Evolutionary conservation across 495 filamentous ascomycete genomes (phyloP), one percentile per base, ranked within the genome.

Genomic region (Xylaria venustula): DNA sequence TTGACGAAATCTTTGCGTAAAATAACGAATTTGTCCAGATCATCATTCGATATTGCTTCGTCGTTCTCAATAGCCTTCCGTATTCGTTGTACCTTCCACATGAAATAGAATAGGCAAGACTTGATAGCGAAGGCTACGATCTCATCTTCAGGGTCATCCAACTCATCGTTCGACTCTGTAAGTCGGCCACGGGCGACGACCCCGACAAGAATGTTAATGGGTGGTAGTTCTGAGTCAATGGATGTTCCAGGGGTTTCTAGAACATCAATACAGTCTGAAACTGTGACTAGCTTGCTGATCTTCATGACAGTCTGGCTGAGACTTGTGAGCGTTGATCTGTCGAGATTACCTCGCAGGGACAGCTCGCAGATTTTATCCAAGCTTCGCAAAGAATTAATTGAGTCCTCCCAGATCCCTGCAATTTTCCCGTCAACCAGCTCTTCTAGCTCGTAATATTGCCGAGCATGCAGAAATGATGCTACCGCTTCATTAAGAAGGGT

Each of bases 401-500:
- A 85, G 41, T 91, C 86, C 49, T 97, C 92, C 91, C 95, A 97
- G 8, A 97, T 77, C 41, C 86, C 82, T 37, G 87, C 83, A 8
- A 98, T 73, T 68, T 92, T 97, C 67, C 73, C 82, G 44, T 94
- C 89, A 0, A 91, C 87, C 17, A 90, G 79, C 60, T 98, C 95
- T 55, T 91, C 87, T 52, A 96, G 85, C 61, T 94, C 92, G 62
- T 93, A 91, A 54, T 90, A 93, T 58, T 83, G 87, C 54, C 88
- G 87, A 12, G 93, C 92, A 69, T 96, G 93, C 20, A 96, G 73
- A 30, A 98, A 83, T 14, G 92, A 91, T 14, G 86, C 80, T 14
- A 87, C 88, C 22, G 91, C 92, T 72, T 97, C 92, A 6, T 84
- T 83, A n/a, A 98, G 78, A 7, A 98, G 92, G 40, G 85, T 83